Conservation (phyloP, 768 basidiomycete species). For the Pisolithus sp. region DNA sequence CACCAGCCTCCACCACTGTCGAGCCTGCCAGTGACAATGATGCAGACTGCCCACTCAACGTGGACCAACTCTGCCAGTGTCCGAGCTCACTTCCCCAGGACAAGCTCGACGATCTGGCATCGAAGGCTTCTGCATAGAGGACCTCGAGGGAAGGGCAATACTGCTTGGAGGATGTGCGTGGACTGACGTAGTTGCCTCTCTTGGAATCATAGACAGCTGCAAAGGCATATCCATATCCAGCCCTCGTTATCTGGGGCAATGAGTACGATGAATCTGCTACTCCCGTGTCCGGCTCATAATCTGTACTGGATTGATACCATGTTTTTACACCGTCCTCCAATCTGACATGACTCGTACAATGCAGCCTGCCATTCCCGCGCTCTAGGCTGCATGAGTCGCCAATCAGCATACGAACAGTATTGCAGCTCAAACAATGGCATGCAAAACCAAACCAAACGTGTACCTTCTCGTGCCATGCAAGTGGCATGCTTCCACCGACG, state of each 20-base stretch:
- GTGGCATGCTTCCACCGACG: constrained; percentile 56
- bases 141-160: constrained; percentile 12
- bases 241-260: too few relatives aligned
- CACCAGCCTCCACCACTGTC: too few relatives aligned
- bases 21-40: too few relatives aligned
- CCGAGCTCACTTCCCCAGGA: background rate
- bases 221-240: too few relatives aligned
- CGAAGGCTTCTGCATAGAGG: constrained; percentile 17
- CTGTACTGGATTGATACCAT: background rate
- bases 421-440: background rate
- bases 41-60: too few relatives aligned
- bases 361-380: constrained; percentile 92
- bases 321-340: constrained; percentile 45
- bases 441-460: constrained; percentile 10
- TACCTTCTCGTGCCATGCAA: constrained; percentile 96
- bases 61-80: constrained; percentile 9
- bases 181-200: too few relatives aligned
- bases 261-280: too few relatives aligned
- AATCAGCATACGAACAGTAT: constrained; percentile 1
- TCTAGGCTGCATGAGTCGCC: constrained; percentile 53
- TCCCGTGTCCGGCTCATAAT: too few relatives aligned
- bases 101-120: constrained; percentile 7
- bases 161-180: background rate
- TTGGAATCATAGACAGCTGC: too few relatives aligned
- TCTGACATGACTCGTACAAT: constrained; percentile 86